phyloP scores from a whole-genome alignment of 2,329 filamentous ascomycete species.

The Aciculosporium take region DNA sequence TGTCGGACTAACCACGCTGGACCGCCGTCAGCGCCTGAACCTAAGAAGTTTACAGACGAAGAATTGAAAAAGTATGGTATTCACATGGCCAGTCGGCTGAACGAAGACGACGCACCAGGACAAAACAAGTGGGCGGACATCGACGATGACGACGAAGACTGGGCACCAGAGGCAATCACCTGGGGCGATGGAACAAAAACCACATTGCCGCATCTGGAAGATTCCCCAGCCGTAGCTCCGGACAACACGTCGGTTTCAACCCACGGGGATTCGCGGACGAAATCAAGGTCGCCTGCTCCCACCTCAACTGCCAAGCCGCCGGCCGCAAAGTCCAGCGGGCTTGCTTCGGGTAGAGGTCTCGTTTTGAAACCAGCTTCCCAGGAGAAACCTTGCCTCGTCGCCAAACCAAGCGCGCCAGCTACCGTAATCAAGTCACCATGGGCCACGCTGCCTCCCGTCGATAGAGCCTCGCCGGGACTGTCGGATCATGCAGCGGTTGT shows the following conservation, averaged over 20 bases:
- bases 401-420: constrained; percentile 53
- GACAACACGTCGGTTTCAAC: constrained; percentile 14
- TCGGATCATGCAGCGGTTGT: constrained; percentile 37
- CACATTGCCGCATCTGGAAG: constrained; percentile 51
- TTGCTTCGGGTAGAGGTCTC: constrained; percentile 44
- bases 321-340: constrained; percentile 28
- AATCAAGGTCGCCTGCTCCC: constrained; percentile 31
- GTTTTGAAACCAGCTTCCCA: constrained; percentile 48
- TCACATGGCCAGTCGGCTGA: constrained; percentile 65
- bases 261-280: constrained; percentile 20
- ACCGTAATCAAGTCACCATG: constrained; percentile 79
- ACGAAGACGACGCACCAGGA: constrained; percentile 58
- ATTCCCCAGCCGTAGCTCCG: constrained; percentile 20
- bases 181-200: constrained; percentile 84
- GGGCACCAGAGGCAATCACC: constrained; percentile 71
- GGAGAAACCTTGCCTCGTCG: constrained; percentile 59
- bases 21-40: constrained; percentile 53
- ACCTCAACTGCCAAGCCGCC: constrained; percentile 22
- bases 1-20: constrained; percentile 13
- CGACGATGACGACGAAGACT: constrained; percentile 78
- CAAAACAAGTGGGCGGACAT: constrained; percentile 83
- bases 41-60: constrained; percentile 74
- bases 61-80: constrained; percentile 79
- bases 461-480: constrained; percentile 58
- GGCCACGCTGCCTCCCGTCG: constrained; percentile 74